Evolutionary conservation across 305 asterid species (phyloP).

Genomic region (Solanum hybrid): DNA sequence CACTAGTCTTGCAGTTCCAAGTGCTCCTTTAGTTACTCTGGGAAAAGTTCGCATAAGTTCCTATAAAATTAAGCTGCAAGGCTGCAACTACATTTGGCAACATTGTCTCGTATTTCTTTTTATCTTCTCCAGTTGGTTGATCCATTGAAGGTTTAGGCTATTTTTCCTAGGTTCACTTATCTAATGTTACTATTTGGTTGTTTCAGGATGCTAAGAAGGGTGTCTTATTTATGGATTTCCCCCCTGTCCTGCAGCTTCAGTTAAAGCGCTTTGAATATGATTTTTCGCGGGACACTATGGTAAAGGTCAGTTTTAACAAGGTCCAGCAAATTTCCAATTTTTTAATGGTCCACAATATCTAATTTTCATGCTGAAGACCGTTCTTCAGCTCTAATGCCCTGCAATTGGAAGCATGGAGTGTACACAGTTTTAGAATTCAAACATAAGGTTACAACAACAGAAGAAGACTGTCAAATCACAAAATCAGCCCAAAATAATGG

Average conservation of each 20-base stretch:
- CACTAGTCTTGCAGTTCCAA: not conserved
- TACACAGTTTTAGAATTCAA: not conserved
- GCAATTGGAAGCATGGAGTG: not conserved
- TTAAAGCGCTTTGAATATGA: conserved; percentile 60
- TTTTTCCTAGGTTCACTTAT: not conserved
- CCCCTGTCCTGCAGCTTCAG: conserved; percentile 60
- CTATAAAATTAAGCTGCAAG: not conserved
- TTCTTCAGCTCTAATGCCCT: not conserved
- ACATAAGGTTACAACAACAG: not conserved
- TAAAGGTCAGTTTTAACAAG: conserved; percentile 34
- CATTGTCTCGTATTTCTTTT: not conserved
- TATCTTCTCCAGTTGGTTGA: not conserved
- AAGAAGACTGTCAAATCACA: not conserved
- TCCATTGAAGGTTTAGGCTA: not conserved
- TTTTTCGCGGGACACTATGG: conserved; percentile 44
- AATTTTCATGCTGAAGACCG: not conserved
- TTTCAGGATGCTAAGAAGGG: conserved; percentile 65
- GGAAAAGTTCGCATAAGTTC: not conserved
- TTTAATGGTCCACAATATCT: not conserved
- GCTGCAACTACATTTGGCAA: not conserved
- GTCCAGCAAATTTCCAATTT: not conserved
- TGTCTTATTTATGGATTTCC: conserved; percentile 46
- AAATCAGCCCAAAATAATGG: not conserved
- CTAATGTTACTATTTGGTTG: conserved; percentile 13
- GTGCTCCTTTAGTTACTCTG: not conserved